phyloP scores from a whole-genome alignment of 306 rosid species.

The Lathyrus aphaca region DNA sequence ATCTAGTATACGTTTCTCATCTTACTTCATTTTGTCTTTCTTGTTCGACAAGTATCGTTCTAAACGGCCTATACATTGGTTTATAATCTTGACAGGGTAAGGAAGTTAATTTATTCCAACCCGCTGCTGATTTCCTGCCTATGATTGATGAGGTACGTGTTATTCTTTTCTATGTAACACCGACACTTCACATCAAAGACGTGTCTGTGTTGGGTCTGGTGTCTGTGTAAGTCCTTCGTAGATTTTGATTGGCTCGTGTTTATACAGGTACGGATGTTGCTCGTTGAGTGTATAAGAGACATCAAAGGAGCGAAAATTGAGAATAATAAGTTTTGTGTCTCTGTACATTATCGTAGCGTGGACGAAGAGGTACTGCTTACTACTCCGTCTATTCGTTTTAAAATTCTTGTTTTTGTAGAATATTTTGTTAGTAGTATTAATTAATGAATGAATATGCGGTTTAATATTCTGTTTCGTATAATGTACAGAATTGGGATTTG shows the following conservation, averaged over 20 bases:
- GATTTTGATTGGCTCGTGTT: slow-evolving; percentile 33
- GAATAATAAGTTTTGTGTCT: slow-evolving; percentile 83
- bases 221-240: background rate
- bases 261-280: slow-evolving; percentile 63
- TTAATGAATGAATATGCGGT: background rate
- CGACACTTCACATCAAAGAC: background rate
- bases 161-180: background rate
- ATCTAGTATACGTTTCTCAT: background rate
- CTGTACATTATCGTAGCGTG: slow-evolving; percentile 95
- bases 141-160: slow-evolving; percentile 67
- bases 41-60: background rate
- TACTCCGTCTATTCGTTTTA: background rate
- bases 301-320: slow-evolving; percentile 82
- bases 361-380: slow-evolving; percentile 63
- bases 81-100: slow-evolving; percentile 53
- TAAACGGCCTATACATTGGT: background rate
- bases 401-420: background rate
- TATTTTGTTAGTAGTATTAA: background rate
- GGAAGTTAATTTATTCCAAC: slow-evolving; percentile 87
- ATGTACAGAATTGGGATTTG: slow-evolving; percentile 66
- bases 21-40: slow-evolving; percentile 12
- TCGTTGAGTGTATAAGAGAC: slow-evolving; percentile 63
- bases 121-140: slow-evolving; percentile 81
- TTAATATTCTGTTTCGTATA: slow-evolving; percentile 12
- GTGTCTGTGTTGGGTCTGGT: background rate